Percentiles rank a stretch among this genome's conserved stretches.
Conservation (phyloP, 2,329 filamentous ascomycete species). For the Ophiostoma australiae region DNA sequence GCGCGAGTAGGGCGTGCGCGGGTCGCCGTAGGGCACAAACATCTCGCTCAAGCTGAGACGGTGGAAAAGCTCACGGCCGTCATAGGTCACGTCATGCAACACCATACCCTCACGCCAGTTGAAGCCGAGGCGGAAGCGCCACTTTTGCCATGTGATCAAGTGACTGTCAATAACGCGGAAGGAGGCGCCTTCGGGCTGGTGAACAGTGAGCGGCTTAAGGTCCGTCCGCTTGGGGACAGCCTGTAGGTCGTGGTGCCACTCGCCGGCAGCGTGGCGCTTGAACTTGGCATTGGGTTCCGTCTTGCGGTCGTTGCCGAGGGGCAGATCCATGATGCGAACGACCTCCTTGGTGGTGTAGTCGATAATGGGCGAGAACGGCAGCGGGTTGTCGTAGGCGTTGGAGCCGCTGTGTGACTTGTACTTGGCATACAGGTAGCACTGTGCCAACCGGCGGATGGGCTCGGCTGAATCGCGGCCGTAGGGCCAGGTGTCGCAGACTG, state of each 20-base stretch:
- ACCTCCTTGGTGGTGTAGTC: constrained; percentile 45
- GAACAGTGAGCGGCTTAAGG: constrained; percentile 19
- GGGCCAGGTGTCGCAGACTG: constrained; percentile 51
- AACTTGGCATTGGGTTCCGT: constrained; percentile 36
- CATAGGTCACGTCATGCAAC: constrained; percentile 61
- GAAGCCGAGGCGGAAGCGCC: constrained; percentile 65
- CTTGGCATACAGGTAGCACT: constrained; percentile 23
- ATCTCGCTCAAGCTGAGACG: constrained; percentile 64
- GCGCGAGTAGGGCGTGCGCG: constrained; percentile 59
- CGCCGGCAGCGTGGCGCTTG: constrained; percentile 45
- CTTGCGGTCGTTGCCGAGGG: constrained; percentile 35
- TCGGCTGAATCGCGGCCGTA: constrained; percentile 34
- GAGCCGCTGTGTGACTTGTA: constrained; percentile 36
- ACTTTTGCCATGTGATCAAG: constrained; percentile 59
- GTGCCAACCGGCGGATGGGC: constrained; percentile 8
- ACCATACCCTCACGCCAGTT: constrained; percentile 66
- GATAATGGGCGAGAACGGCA: constrained; percentile 50
- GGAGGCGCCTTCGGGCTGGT: constrained; percentile 27
- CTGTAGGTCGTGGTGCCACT: constrained; percentile 33
- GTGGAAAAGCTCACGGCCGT: constrained; percentile 57
- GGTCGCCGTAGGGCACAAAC: constrained; percentile 60
- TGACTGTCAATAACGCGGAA: constrained; percentile 48
- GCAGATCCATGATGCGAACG: constrained; percentile 41
- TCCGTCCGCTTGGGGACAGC: constrained; percentile 7
- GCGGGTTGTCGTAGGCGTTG: constrained; percentile 54